A percentile compares a stretch with the other conserved stretches of the same genome.
Conservation (phyloP, 306 rosid genomes). For the Citrullus colocynthis region DNA sequence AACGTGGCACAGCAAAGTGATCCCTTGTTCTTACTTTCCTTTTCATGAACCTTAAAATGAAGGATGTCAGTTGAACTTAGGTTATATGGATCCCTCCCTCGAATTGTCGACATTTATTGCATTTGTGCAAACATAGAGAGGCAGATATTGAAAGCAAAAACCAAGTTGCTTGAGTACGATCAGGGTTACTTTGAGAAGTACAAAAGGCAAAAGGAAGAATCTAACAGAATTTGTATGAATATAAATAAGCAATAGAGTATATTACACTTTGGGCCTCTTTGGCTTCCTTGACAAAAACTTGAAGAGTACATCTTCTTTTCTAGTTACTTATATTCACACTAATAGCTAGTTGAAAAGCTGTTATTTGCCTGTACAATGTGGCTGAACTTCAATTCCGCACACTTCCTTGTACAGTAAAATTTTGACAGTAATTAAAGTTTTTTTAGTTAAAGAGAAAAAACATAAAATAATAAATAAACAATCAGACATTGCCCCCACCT, state of each 20-base stretch:
- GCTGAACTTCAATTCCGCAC: neutral
- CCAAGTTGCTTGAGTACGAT: neutral
- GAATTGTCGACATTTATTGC: neutral
- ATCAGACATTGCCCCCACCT: constrained; percentile 34
- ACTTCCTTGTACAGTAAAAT: neutral
- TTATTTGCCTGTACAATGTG: constrained; percentile 5
- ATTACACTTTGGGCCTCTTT: constrained; percentile 6
- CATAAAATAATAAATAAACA: neutral
- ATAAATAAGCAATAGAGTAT: neutral
- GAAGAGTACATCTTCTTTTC: constrained; percentile 3
- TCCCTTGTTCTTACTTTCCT: neutral
- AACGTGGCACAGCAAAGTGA: neutral
- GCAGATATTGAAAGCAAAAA: neutral
- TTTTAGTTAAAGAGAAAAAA: neutral
- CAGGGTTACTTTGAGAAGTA: neutral
- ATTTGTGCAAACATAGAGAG: neutral
- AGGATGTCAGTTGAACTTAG: neutral
- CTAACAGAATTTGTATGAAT: neutral
- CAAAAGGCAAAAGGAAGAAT: neutral
- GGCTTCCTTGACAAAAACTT: constrained; percentile 1
- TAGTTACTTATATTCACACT: neutral
- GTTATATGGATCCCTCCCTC: neutral
- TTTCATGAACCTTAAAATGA: neutral
- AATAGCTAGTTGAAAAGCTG: neutral
- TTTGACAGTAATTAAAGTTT: neutral